Evolutionary conservation across 139 green algal species (phyloP), one percentile per base, ranked within the genome.

Genomic region (Microglena sp.): DNA sequence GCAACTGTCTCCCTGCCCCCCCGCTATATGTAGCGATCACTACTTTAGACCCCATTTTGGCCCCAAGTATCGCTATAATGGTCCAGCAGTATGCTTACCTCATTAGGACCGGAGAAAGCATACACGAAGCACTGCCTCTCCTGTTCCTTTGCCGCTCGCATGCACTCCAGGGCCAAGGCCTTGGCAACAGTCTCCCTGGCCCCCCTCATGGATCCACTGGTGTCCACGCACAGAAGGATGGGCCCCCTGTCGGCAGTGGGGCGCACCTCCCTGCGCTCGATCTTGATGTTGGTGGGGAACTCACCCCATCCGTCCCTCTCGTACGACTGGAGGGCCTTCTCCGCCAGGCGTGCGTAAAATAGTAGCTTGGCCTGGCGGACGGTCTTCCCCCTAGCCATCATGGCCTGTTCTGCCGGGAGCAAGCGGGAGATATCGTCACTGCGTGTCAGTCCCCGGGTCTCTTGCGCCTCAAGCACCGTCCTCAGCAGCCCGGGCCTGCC

Each of bases 181-280:
- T 59, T 8, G 53, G 90, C 90, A 45, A 96, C 89, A 5, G 76
- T 84, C 73, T 95, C 90, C 0, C 89, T 74, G 2, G 78, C 76
- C 2, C 89, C 89, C 53, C 45, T 46, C 82, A 89, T 89, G 15
- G 67, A 78, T 35, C 75, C 79, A 34, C 54, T 78, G 33, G 90
- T 96, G 74, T 96, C 90, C 24, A 96, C 74, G 70, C 90, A 96
- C 55, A 92, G 66, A 50, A 96, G 92, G 78, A 96, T 95, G 35
- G 90, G 90, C 0, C 90, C 90, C 68, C 88, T 73, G 72, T 95
- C 89, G 3, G 86, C 87, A 11, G 89, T 84, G 26, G 90, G 90
- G 6, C 90, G 86, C 45, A 95, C 81, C 74, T 65, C 63, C 64
- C 64, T 70, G 54, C 40, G 30, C 31, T 43, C 58, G 29, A 18